Evolutionary conservation across 2,329 filamentous ascomycete species (phyloP), one percentile per base, ranked within the genome.

Genomic region (Teratosphaeria destructans): DNA sequence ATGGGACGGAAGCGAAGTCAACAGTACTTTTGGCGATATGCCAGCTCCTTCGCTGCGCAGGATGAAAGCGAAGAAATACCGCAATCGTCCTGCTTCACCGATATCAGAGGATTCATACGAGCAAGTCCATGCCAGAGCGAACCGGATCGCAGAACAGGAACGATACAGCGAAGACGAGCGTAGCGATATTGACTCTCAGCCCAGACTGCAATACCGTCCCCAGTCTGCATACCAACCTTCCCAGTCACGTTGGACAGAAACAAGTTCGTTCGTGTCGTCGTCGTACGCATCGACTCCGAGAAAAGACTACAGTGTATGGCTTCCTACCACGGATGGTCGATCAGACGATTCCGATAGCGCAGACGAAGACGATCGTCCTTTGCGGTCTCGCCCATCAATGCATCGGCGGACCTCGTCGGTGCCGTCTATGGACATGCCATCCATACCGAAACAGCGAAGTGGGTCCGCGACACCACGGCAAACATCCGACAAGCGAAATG

Each of bases 231-330:
- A 69, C 57, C 29, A 58, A 11, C 61, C 64, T 11, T 32, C 35
- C 19, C 35, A 52, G 65, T 66, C 16, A 62, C 65, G 27, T 65
- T 64, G n/a, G 68, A 71, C 16, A 69, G 67, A 63, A 68, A 62
- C 65, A 14, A 63, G 63, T 7, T 65, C 60, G 19, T 59, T 63
- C 23, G 57, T 60, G 19, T 60, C 64, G 2, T 60, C 64, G 2
- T 62, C 61, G 4, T 39, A 56, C 32, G 27, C 39, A 16, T 37
- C 32, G 7, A 37, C 32, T 10, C 61, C 62, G 8, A 63, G 54
- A 59, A 76, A 75, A 63, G 74, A 74, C 54, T 80, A 77, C 66
- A 78, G 74, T 57, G 78, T 80, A 12, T 81, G 78, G 78, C 71
- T 79, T 67, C 78, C 78, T 29, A 67, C 72, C 3, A 76, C 75